Conservation (phyloP, 495 filamentous ascomycete genomes). For the Bombardia bombarda region DNA sequence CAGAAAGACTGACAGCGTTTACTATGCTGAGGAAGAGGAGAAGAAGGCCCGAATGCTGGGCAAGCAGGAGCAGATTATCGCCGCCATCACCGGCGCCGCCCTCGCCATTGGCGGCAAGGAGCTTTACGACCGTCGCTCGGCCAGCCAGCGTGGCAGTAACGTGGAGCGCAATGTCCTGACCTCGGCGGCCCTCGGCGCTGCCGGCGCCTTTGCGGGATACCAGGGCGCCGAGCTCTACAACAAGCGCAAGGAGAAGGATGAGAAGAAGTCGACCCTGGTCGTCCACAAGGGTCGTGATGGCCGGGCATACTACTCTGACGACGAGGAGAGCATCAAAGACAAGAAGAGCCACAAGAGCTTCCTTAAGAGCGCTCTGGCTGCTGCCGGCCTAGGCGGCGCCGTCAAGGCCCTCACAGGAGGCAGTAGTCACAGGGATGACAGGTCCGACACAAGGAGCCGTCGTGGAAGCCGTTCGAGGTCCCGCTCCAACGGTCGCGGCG, state of each 20-base stretch:
- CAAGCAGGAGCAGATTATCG: slow-evolving; percentile 53
- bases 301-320: slow-evolving; percentile 42
- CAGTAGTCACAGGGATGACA: slow-evolving; percentile 40
- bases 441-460: slow-evolving; percentile 39
- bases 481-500: slow-evolving; percentile 35
- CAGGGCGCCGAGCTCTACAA: slow-evolving; percentile 47
- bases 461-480: slow-evolving; percentile 47
- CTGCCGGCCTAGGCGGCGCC: slow-evolving; percentile 58
- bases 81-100: slow-evolving; percentile 44
- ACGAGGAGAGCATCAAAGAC: slow-evolving; percentile 41
- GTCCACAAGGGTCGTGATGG: slow-evolving; percentile 37
- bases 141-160: slow-evolving; percentile 32
- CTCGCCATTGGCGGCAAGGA: slow-evolving; percentile 48
- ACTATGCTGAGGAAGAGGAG: slow-evolving; percentile 39
- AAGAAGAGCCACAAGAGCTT: slow-evolving; percentile 59
- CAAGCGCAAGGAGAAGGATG: slow-evolving; percentile 40
- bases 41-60: slow-evolving; percentile 40
- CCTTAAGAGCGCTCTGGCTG: slow-evolving; percentile 60
- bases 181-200: slow-evolving; percentile 46
- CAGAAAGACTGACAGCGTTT: slow-evolving; percentile 24
- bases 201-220: slow-evolving; percentile 47
- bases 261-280: slow-evolving; percentile 31
- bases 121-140: slow-evolving; percentile 46
- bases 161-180: slow-evolving; percentile 43
- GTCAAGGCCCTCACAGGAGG: slow-evolving; percentile 43